Conservation (phyloP, 192 early-diverging fungal species). For the Coemansia sp. region DNA sequence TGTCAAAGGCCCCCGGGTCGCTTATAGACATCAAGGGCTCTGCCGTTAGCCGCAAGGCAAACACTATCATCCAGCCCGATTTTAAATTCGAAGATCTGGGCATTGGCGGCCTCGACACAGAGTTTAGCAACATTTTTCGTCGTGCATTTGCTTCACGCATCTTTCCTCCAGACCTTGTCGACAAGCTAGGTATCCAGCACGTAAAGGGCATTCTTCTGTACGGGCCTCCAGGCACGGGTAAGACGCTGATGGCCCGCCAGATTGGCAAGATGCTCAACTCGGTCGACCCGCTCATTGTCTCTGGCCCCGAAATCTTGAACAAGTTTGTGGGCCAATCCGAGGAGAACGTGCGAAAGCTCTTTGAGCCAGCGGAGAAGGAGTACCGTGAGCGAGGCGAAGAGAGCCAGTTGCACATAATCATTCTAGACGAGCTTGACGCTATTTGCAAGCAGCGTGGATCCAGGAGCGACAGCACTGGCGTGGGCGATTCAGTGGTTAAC, state of each 20-base stretch:
- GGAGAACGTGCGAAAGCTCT: slow-evolving; percentile 96
- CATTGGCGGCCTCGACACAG: slow-evolving; percentile 94
- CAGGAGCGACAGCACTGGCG: slow-evolving; percentile 89
- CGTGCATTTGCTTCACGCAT: slow-evolving; percentile 97
- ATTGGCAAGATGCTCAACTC: slow-evolving; percentile 99
- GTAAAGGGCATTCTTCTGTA: slow-evolving; percentile 90
- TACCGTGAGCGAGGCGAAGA: slow-evolving; percentile 93
- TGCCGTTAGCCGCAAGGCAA: slow-evolving; percentile 60
- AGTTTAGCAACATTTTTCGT: slow-evolving; percentile 93
- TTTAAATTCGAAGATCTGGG: slow-evolving; percentile 98
- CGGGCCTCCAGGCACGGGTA: slow-evolving; percentile 96
- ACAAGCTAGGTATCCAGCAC: slow-evolving; percentile 96
- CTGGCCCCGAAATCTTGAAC: slow-evolving; percentile 93
- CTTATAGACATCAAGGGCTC: slow-evolving; percentile 74
- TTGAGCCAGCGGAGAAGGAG: slow-evolving; percentile 92
- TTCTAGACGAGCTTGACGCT: slow-evolving; percentile 98
- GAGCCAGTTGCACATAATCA: slow-evolving; percentile 93
- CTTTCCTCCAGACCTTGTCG: slow-evolving; percentile 90
- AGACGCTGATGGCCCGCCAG: slow-evolving; percentile 97
- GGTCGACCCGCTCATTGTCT: slow-evolving; percentile 91
- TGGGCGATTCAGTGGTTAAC: slow-evolving; percentile 96
- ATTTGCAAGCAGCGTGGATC: slow-evolving; percentile 98
- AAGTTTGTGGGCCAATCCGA: slow-evolving; percentile 97
- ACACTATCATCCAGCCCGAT: slow-evolving; percentile 84
- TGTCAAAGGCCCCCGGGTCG: slow-evolving; percentile 72